phyloP scores from a whole-genome alignment of 345 rosid species.

The Raphanus raphanistrum region DNA sequence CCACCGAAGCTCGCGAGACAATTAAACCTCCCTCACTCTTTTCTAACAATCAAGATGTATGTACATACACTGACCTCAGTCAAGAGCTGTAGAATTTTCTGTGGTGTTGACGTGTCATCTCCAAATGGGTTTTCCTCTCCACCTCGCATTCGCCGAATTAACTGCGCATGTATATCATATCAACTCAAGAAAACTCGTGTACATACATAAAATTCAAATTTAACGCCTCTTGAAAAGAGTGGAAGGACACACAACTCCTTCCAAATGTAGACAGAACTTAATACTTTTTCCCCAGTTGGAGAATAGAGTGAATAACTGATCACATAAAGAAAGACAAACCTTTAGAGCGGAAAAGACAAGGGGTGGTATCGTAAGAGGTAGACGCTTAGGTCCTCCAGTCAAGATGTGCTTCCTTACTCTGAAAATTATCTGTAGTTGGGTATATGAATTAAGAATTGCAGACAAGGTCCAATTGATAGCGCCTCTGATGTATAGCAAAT shows the following conservation, averaged over 20 bases:
- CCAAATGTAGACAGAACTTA: background rate
- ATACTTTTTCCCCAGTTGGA: conserved; percentile 12
- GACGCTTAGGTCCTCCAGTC: conserved; percentile 85
- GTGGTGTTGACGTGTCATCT: conserved; percentile 68
- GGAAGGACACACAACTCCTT: conserved; percentile 4
- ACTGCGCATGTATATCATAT: conserved; percentile 39
- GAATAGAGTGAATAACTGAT: conserved; percentile 12
- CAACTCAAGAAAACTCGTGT: conserved; percentile 6
- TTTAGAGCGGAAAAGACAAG: conserved; percentile 82
- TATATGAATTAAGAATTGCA: conserved; percentile 23
- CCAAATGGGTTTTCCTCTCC: conserved; percentile 96
- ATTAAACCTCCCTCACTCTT: conserved; percentile 1
- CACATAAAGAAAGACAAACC: conserved; percentile 50
- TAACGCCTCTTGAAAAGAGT: conserved; percentile 1
- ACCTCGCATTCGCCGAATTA: conserved; percentile 72
- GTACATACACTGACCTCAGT: conserved; percentile 58
- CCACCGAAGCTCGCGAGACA: conserved; percentile 14
- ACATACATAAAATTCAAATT: background rate
- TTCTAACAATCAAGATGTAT: conserved; percentile 22
- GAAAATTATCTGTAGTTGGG: conserved; percentile 66
- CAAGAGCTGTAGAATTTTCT: conserved; percentile 84
- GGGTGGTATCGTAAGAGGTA: conserved; percentile 85
- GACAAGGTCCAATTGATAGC: background rate
- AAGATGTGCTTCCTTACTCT: conserved; percentile 77
- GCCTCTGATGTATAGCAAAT: conserved; percentile 13